Evolutionary conservation across 305 asterid genomes (phyloP).

Genomic region (Rubia tinctorum): DNA sequence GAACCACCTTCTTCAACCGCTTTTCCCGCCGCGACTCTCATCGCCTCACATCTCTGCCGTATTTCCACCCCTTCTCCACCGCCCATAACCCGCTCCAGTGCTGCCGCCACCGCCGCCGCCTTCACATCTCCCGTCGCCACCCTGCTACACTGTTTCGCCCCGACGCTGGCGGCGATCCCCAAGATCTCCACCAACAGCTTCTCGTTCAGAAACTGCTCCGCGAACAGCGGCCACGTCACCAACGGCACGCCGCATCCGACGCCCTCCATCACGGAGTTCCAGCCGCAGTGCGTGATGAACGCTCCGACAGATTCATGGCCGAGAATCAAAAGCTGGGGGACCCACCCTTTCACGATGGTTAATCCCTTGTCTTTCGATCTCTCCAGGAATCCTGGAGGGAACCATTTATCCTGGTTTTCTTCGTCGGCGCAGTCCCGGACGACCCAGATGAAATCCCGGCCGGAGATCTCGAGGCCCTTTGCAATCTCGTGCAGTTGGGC

Average conservation of each 20-base stretch:
- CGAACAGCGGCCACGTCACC: conserved; percentile 61
- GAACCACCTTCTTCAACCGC: conserved; percentile 27
- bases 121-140: background rate
- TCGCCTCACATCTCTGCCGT: conserved; percentile 16
- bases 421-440: conserved; percentile 16
- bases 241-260: conserved; percentile 47
- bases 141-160: conserved; percentile 20
- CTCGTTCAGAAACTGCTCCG: conserved; percentile 49
- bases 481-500: conserved; percentile 30
- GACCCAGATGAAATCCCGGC: conserved; percentile 28
- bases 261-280: conserved; percentile 40
- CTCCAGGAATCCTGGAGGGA: conserved; percentile 34
- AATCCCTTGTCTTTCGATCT: conserved; percentile 22
- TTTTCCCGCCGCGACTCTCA: conserved; percentile 16
- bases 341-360: conserved; percentile 30
- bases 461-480: conserved; percentile 29
- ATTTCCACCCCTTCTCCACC: conserved; percentile 12
- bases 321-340: conserved; percentile 31
- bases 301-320: conserved; percentile 29
- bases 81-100: conserved; percentile 8
- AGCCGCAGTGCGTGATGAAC: conserved; percentile 36
- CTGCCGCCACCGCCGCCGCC: conserved; percentile 13
- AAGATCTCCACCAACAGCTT: conserved; percentile 38
- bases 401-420: conserved; percentile 8
- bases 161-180: conserved; percentile 40